phyloP scores from a whole-genome alignment of 2,329 filamentous ascomycete species.

The Penicillium concentricum region DNA sequence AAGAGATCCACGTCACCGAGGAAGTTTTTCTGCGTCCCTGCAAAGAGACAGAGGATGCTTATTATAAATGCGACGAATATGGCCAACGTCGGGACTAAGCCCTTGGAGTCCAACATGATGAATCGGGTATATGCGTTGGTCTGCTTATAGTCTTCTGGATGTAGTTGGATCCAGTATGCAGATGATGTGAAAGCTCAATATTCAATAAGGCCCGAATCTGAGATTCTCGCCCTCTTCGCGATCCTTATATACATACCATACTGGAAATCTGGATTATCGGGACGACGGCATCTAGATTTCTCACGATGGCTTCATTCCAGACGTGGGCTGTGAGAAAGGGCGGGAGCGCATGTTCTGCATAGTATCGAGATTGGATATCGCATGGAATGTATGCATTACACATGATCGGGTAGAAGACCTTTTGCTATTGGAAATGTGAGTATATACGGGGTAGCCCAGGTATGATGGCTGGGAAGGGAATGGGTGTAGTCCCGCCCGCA shows the following conservation, averaged over 20 bases:
- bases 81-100: slow-evolving; percentile 51
- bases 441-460: not conserved
- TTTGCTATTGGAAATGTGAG: not conserved
- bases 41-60: slow-evolving; percentile 60
- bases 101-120: slow-evolving; percentile 17
- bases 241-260: slow-evolving; percentile 18
- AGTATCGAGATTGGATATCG: not conserved
- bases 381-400: not conserved
- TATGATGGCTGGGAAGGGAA: not conserved
- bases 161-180: not conserved
- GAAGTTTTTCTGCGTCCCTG: slow-evolving; percentile 56
- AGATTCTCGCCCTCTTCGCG: not conserved
- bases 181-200: not conserved
- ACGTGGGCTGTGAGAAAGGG: slow-evolving; percentile 15
- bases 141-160: not conserved
- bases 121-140: not conserved
- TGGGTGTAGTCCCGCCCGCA: slow-evolving; percentile 1
- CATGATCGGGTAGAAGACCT: not conserved
- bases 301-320: slow-evolving; percentile 19
- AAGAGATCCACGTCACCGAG: slow-evolving; percentile 59
- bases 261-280: not conserved
- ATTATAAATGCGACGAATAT: slow-evolving; percentile 58
- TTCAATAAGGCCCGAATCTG: not conserved
- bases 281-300: not conserved
- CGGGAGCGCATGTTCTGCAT: not conserved